Conservation (phyloP, 441 rosid species). For the Metrosideros polymorpha region DNA sequence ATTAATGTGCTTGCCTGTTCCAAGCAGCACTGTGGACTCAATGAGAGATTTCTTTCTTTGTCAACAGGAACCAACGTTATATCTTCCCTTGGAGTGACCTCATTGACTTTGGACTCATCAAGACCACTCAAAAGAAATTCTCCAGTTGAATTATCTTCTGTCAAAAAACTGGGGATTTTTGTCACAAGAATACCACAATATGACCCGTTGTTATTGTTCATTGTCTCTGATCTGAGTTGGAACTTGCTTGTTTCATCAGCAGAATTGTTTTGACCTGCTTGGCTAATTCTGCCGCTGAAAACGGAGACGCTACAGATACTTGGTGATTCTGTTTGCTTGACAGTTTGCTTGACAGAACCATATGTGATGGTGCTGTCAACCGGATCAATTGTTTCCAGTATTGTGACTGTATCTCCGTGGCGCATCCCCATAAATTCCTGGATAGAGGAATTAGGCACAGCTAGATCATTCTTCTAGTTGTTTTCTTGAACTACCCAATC, state of each 20-base stretch:
- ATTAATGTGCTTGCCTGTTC: constrained; percentile 7
- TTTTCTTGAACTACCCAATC: neutral
- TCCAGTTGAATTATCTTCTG: constrained; percentile 44
- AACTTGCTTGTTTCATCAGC: constrained; percentile 6
- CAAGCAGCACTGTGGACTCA: constrained; percentile 3
- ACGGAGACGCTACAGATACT: constrained; percentile 9
- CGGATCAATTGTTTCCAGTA: constrained; percentile 9
- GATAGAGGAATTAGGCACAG: neutral
- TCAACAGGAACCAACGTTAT: constrained; percentile 11
- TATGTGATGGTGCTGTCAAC: constrained; percentile 1
- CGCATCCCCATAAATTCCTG: constrained; percentile 2
- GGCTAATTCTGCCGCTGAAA: constrained; percentile 16
- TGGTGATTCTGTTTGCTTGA: neutral
- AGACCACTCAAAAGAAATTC: constrained; percentile 65
- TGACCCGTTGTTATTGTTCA: constrained; percentile 13
- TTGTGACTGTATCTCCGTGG: constrained; percentile 5
- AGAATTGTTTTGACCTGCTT: constrained; percentile 19
- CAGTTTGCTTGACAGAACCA: constrained; percentile 6
- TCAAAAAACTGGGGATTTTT: constrained; percentile 17
- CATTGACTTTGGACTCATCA: constrained; percentile 25
- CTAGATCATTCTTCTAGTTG: neutral
- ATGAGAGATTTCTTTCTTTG: constrained; percentile 12
- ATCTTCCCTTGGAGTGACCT: constrained; percentile 7
- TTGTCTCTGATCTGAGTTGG: constrained; percentile 13
- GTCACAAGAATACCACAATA: constrained; percentile 13